Conservation (phyloP, 2,329 filamentous ascomycete genomes). For the Aspergillus eucalypticola region DNA sequence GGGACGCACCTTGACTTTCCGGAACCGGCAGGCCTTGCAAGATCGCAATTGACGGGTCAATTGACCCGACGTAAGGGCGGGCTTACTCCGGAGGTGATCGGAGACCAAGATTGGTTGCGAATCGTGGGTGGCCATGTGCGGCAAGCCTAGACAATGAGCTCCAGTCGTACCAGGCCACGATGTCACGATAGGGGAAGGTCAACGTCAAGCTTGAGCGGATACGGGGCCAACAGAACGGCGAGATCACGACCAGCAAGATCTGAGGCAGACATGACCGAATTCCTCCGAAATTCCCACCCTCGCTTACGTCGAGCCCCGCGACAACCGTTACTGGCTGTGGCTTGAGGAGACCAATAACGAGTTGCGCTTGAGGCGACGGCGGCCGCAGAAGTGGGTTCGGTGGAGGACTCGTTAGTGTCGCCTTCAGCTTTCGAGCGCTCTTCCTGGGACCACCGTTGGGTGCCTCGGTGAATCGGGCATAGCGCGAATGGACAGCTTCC, state of each 20-base stretch:
- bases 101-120: slow-evolving; percentile 21
- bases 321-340: slow-evolving; percentile 1
- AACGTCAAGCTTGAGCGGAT: slow-evolving; percentile 14
- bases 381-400: slow-evolving; percentile 3
- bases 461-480: too few species aligned
- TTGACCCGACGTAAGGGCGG: slow-evolving; percentile 12
- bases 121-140: slow-evolving; percentile 26
- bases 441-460: too few species aligned
- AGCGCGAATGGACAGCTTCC: not conserved
- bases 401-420: not conserved
- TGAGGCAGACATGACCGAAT: slow-evolving; percentile 32
- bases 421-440: not conserved
- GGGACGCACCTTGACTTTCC: slow-evolving; percentile 41
- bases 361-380: not conserved
- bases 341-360: slow-evolving; percentile 5
- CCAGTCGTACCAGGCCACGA: slow-evolving; percentile 5
- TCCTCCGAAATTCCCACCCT: slow-evolving; percentile 26
- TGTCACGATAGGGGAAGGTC: slow-evolving; percentile 1
- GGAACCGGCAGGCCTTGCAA: slow-evolving; percentile 40
- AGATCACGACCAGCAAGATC: slow-evolving; percentile 33
- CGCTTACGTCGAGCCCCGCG: slow-evolving; percentile 16
- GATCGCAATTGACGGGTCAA: slow-evolving; percentile 38
- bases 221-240: slow-evolving; percentile 30
- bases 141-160: slow-evolving; percentile 13
- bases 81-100: slow-evolving; percentile 22